phyloP scores from a whole-genome alignment of 805 yeast species.

The Allodekkera sacchari region DNA sequence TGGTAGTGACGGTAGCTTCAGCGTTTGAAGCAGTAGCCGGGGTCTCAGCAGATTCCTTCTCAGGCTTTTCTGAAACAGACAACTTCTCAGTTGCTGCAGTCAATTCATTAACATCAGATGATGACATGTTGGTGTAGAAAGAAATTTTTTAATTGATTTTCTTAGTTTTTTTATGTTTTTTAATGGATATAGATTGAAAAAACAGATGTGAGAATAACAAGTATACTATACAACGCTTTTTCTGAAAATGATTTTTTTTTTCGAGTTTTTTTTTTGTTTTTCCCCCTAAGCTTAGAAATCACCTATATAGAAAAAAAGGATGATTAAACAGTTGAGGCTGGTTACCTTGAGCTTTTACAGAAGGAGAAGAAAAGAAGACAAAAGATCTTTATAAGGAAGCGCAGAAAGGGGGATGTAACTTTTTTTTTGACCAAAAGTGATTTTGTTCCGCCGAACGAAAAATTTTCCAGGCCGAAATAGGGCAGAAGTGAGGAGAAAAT shows the following conservation, averaged over 20 bases:
- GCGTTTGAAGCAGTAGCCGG: conserved; percentile 15
- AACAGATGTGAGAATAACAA: conserved; percentile 7
- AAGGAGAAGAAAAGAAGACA: conserved; percentile 4
- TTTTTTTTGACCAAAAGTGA: too few relatives aligned
- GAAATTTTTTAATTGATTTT: conserved; percentile 6
- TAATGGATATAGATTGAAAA: conserved; percentile 4
- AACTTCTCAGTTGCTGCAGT: conserved; percentile 27
- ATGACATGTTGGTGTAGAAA: conserved; percentile 18
- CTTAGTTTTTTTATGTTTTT: conserved; percentile 12
- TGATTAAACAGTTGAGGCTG: too few relatives aligned
- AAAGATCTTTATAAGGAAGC: conserved; percentile 1
- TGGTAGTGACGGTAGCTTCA: conserved; percentile 23
- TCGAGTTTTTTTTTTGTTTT: conserved; percentile 12
- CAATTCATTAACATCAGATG: conserved; percentile 26
- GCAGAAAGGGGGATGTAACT: too few relatives aligned
- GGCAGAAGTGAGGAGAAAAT: not conserved
- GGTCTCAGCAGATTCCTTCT: conserved; percentile 24
- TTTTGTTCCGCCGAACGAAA: not conserved
- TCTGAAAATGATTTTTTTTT: conserved; percentile 3
- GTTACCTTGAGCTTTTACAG: not conserved
- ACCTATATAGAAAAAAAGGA: not conserved
- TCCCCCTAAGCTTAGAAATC: conserved; percentile 3
- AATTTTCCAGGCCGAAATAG: not conserved
- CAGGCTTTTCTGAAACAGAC: conserved; percentile 23
- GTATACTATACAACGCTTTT: too few relatives aligned